Conservation (phyloP, 2,329 filamentous ascomycete species). For the Nothopassalora personata region DNA sequence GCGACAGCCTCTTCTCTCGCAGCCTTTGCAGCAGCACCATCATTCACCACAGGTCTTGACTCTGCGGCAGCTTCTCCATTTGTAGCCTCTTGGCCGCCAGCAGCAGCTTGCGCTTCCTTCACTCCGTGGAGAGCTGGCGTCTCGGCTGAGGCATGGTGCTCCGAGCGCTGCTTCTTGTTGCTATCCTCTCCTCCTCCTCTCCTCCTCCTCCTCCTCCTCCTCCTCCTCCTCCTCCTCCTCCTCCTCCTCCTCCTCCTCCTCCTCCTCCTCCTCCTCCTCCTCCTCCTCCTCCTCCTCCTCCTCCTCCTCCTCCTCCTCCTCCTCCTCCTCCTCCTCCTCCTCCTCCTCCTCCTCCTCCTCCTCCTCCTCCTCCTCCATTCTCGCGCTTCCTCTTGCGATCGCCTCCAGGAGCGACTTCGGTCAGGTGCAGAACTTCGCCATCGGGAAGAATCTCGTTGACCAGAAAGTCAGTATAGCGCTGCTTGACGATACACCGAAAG, state of each 20-base stretch:
- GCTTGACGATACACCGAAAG: slow-evolving; percentile 63
- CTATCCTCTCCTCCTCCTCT: slow-evolving; percentile 11
- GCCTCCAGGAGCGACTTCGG: slow-evolving; percentile 35
- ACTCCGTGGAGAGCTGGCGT: not conserved
- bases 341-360: too few species aligned
- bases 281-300: too few species aligned
- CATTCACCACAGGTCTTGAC: not conserved
- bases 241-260: too few species aligned
- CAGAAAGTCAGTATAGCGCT: slow-evolving; percentile 83
- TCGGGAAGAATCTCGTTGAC: slow-evolving; percentile 81
- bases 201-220: too few species aligned
- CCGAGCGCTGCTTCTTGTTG: slow-evolving; percentile 14
- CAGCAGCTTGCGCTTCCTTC: not conserved
- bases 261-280: too few species aligned
- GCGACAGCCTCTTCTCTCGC: slow-evolving; percentile 15
- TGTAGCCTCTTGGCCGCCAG: not conserved
- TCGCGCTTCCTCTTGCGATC: slow-evolving; percentile 24
- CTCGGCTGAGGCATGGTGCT: slow-evolving; percentile 4
- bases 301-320: too few species aligned
- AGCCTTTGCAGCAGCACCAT: not conserved
- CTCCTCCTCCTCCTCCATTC: too few species aligned
- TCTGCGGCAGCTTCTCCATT: not conserved
- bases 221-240: too few species aligned
- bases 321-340: too few species aligned
- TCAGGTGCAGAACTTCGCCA: slow-evolving; percentile 70